A percentile compares a stretch with the other conserved stretches of the same genome.
These are phyloP conservation scores for Venturiaceae sp. DNA, from an alignment of 2,329 filamentous ascomycete species.

Conservation along the genomic window DNA sequence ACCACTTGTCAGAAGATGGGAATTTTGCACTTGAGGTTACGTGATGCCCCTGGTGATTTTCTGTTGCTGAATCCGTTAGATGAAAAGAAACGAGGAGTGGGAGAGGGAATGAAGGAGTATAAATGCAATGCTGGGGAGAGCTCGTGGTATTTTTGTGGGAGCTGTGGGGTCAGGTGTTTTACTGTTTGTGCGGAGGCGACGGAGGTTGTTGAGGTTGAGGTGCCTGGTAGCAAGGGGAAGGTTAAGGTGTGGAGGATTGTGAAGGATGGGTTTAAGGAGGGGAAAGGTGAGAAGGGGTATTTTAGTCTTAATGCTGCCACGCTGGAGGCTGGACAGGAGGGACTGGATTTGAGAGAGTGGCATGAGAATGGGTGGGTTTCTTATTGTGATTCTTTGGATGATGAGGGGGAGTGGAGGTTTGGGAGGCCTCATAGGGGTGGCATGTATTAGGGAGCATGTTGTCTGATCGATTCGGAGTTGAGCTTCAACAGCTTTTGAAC, in stretches of 20 bases:
- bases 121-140: no score
- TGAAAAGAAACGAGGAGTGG: no score
- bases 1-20: no score
- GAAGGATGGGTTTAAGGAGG: slow-evolving; percentile 6
- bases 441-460: no score
- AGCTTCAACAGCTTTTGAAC: no score
- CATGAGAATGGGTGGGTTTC: slow-evolving; percentile 22
- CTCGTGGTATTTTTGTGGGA: slow-evolving; percentile 40
- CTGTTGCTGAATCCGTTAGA: no score
- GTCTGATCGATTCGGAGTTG: no score
- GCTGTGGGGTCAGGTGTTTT: slow-evolving; percentile 36
- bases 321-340: slow-evolving; percentile 16
- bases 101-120: no score
- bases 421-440: slow-evolving; percentile 7
- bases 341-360: slow-evolving; percentile 20
- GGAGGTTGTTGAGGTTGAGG: slow-evolving; percentile 13
- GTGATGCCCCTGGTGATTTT: no score
- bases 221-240: neutral
- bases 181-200: slow-evolving; percentile 26
- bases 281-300: slow-evolving; percentile 14
- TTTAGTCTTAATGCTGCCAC: slow-evolving; percentile 24
- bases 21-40: no score
- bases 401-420: neutral
- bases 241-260: slow-evolving; percentile 18
- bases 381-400: slow-evolving; percentile 17